These are phyloP conservation scores for Ophiostoma himal-ulmi DNA, from an alignment of 2,329 filamentous ascomycete genomes.

Conservation along the genomic window DNA sequence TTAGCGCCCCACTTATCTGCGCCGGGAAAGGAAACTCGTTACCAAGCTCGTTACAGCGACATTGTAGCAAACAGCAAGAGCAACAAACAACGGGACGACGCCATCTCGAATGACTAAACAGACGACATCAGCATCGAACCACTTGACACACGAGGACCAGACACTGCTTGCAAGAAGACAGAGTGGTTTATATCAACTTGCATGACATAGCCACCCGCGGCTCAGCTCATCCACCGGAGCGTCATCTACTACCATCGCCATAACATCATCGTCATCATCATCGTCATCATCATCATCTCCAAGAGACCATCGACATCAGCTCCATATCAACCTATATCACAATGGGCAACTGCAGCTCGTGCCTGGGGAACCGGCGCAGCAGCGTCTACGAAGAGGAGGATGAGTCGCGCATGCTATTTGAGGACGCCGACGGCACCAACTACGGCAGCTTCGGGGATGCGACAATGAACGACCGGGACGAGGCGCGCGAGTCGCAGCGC, in stretches of 20 bases:
- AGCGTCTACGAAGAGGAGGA: constrained; percentile 55
- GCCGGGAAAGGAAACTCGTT: background rate
- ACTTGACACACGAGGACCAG: background rate
- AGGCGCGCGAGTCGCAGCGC: constrained; percentile 56
- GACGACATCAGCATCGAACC: background rate
- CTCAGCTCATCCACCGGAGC: background rate
- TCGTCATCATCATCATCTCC: background rate
- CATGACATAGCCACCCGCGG: background rate
- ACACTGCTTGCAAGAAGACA: background rate
- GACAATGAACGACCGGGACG: constrained; percentile 48
- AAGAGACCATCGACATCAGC: background rate
- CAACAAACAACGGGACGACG: background rate
- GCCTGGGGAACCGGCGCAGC: constrained; percentile 47
- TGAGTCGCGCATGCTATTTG: constrained; percentile 54
- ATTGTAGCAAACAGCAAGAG: background rate
- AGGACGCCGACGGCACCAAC: constrained; percentile 53
- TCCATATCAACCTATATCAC: background rate
- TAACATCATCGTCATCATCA: background rate
- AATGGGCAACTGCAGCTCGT: constrained; percentile 59
- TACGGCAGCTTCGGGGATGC: constrained; percentile 60
- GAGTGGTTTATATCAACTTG: background rate
- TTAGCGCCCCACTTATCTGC: background rate
- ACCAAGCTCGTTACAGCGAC: background rate
- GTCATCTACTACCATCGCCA: no score
- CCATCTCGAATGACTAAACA: background rate